A percentile compares a stretch with the other conserved stretches of the same genome.
These are phyloP conservation scores for Boletus albobrunnescens DNA, from an alignment of 1,284 basidiomycete genomes.

Conservation along the genomic window DNA sequence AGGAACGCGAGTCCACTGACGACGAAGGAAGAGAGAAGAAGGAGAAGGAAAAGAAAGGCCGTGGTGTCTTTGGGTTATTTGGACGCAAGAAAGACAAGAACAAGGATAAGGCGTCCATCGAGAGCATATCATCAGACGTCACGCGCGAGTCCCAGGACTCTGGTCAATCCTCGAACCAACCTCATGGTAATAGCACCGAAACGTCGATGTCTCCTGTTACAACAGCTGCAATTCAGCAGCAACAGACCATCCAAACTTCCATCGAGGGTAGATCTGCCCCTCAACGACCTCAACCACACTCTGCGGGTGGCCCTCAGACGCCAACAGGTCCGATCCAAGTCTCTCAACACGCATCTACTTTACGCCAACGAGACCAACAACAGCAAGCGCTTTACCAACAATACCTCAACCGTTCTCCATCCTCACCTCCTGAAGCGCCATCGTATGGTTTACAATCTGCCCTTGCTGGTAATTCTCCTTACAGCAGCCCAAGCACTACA, in stretches of 20 bases:
- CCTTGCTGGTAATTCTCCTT: slow-evolving; percentile 47
- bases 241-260: slow-evolving; percentile 30
- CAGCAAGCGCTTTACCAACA: slow-evolving; percentile 87
- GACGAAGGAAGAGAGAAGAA: slow-evolving; percentile 60
- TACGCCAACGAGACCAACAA: slow-evolving; percentile 84
- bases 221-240: slow-evolving; percentile 51
- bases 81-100: slow-evolving; percentile 74
- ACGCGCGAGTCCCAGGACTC: slow-evolving; percentile 35
- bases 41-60: slow-evolving; percentile 64
- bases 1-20: slow-evolving; percentile 51
- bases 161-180: slow-evolving; percentile 43
- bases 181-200: slow-evolving; percentile 32
- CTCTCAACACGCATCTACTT: slow-evolving; percentile 52
- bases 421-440: slow-evolving; percentile 68
- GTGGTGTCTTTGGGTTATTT: slow-evolving; percentile 72
- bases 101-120: slow-evolving; percentile 54
- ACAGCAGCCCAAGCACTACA: slow-evolving; percentile 36
- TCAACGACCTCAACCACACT: slow-evolving; percentile 31
- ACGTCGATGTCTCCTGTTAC: slow-evolving; percentile 44
- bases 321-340: slow-evolving; percentile 29
- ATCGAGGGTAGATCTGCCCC: slow-evolving; percentile 23
- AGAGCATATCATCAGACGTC: slow-evolving; percentile 47
- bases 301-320: slow-evolving; percentile 37
- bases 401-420: slow-evolving; percentile 78
- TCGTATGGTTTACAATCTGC: slow-evolving; percentile 66